Conservation (phyloP, 2,329 filamentous ascomycete genomes). For the Claviceps cyperi region DNA sequence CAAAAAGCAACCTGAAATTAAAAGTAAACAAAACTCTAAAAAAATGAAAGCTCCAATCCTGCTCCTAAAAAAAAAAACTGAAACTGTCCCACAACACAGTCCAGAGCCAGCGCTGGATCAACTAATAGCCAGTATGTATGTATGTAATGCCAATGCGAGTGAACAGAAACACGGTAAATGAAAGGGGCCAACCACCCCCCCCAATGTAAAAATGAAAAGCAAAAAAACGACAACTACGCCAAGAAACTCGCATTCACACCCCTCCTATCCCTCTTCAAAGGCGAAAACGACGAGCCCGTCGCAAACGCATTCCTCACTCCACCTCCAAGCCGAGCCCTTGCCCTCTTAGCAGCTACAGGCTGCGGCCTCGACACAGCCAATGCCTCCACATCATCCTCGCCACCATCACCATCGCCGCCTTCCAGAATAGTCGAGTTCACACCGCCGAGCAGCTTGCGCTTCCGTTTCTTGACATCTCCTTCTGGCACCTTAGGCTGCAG, state of each 20-base stretch:
- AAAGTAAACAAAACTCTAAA: not conserved
- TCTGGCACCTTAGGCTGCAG: conserved; percentile 11
- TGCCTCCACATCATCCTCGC: conserved; percentile 40
- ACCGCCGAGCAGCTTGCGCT: conserved; percentile 54
- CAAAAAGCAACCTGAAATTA: not conserved
- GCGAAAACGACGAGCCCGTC: conserved; percentile 46
- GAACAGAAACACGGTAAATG: not conserved
- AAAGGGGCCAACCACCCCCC: not conserved
- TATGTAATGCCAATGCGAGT: not conserved
- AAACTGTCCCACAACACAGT: not conserved
- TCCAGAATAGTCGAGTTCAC: conserved; percentile 56
- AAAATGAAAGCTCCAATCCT: not conserved
- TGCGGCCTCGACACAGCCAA: conserved; percentile 2
- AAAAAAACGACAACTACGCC: conserved; percentile 18
- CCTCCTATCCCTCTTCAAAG: conserved; percentile 55
- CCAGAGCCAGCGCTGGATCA: not conserved
- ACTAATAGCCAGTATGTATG: no score
- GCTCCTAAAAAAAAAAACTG: not conserved
- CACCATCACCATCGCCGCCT: conserved; percentile 53
- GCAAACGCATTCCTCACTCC: conserved; percentile 32
- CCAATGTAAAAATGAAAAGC: not conserved
- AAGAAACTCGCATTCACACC: conserved; percentile 48
- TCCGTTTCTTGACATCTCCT: conserved; percentile 45
- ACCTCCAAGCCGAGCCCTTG: conserved; percentile 9
- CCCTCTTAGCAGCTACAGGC: conserved; percentile 3